Conservation (phyloP, 202 grass and related monocot genomes). For the Zoysia matrella region DNA sequence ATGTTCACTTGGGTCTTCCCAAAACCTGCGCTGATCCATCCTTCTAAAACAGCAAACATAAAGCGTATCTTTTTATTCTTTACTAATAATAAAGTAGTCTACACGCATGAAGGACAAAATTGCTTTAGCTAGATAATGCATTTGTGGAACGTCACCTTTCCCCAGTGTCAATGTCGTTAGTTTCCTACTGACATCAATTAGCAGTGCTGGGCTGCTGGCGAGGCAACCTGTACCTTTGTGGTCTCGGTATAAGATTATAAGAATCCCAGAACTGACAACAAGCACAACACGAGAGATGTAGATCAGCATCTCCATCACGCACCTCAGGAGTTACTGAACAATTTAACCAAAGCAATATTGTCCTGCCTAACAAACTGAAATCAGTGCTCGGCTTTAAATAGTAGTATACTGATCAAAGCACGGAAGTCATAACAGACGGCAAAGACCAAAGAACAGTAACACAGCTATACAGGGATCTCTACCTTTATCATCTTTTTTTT, state of each 20-base stretch:
- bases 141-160: conserved; percentile 28
- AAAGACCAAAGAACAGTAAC: neutral
- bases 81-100: neutral
- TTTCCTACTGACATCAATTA: neutral
- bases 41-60: conserved; percentile 1
- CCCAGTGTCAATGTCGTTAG: neutral
- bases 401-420: neutral
- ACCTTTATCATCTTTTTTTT: neutral
- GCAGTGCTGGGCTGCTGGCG: neutral
- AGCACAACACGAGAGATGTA: conserved; percentile 46
- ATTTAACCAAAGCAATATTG: neutral
- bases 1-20: conserved; percentile 3
- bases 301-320: conserved; percentile 59
- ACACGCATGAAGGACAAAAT: neutral
- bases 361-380: neutral
- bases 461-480: neutral
- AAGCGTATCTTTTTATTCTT: neutral
- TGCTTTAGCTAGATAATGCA: neutral
- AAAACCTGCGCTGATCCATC: neutral
- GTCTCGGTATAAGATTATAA: conserved; percentile 59
- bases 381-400: neutral
- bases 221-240: conserved; percentile 52
- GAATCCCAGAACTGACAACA: conserved; percentile 51
- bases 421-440: neutral
- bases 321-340: neutral